phyloP scores from a whole-genome alignment of 2,329 filamentous ascomycete species.

The Scedosporium apiospermum region DNA sequence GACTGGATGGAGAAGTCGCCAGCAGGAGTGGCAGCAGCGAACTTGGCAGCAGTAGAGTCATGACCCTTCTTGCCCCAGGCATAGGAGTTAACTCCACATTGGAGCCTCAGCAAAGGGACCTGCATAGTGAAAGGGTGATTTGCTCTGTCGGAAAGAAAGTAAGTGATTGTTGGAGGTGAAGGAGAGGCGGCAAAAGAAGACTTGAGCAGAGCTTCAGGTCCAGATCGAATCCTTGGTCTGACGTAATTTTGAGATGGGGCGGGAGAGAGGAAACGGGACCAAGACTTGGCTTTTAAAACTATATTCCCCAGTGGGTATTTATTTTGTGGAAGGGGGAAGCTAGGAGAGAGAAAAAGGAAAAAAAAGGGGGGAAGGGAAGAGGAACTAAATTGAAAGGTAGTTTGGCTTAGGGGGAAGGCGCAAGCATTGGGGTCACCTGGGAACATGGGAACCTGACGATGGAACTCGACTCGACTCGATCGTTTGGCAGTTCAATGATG shows the following conservation, averaged over 20 bases:
- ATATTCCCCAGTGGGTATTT: background rate
- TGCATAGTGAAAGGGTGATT: slow-evolving; percentile 40
- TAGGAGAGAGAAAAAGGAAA: background rate
- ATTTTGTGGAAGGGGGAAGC: background rate
- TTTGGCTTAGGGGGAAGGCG: background rate
- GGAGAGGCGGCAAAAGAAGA: background rate
- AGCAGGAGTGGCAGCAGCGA: slow-evolving; percentile 73
- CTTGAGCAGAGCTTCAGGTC: too few species aligned
- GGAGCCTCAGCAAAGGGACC: slow-evolving; percentile 74
- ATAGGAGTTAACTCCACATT: slow-evolving; percentile 94
- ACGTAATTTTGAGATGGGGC: background rate
- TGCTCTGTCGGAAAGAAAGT: background rate
- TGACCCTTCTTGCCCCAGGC: slow-evolving; percentile 95
- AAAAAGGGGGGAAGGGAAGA: background rate
- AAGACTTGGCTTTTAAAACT: background rate
- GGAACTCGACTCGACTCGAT: background rate
- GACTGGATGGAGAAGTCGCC: slow-evolving; percentile 67
- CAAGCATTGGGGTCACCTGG: background rate
- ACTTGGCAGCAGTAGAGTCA: slow-evolving; percentile 80
- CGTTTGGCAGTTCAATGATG: background rate
- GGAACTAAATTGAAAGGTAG: background rate
- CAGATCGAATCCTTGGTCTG: background rate
- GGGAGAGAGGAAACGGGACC: background rate
- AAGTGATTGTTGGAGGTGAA: background rate
- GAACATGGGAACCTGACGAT: background rate